A percentile compares a stretch with the other conserved stretches of the same genome.
These are phyloP conservation scores for Schwanniomyces occidentalis DNA, from an alignment of 805 yeast species.

Conservation along the genomic window DNA sequence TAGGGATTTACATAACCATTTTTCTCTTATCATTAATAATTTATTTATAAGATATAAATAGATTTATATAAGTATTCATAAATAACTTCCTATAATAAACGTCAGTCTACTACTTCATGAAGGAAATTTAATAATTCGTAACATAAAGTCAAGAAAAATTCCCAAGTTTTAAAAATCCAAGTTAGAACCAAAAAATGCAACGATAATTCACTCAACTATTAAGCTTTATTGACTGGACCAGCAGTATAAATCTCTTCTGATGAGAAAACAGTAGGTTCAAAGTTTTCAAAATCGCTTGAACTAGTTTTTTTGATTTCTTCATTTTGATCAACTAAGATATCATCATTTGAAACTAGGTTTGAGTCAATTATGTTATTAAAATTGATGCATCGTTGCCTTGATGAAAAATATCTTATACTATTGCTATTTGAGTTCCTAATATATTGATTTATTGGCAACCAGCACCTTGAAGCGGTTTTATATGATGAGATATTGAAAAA, in stretches of 20 bases:
- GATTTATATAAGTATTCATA: too few relatives aligned
- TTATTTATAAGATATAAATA: too few relatives aligned
- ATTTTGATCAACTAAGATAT: conserved; percentile 16
- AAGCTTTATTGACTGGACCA: conserved; percentile 39
- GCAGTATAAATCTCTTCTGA: conserved; percentile 45
- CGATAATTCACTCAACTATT: too few relatives aligned
- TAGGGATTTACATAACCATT: too few relatives aligned
- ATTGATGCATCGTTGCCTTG: conserved; percentile 35
- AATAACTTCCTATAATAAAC: too few relatives aligned
- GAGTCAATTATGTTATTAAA: conserved; percentile 32
- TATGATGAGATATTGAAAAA: conserved; percentile 33
- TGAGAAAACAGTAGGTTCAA: conserved; percentile 42
- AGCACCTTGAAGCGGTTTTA: conserved; percentile 45
- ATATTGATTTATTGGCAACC: conserved; percentile 34
- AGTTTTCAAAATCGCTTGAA: conserved; percentile 18
- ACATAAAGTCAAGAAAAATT: too few relatives aligned
- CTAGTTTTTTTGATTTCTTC: conserved; percentile 11
- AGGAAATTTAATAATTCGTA: too few relatives aligned
- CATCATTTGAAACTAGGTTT: conserved; percentile 37
- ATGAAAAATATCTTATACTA: conserved; percentile 31
- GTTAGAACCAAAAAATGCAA: too few relatives aligned
- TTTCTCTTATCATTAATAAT: too few relatives aligned
- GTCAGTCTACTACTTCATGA: too few relatives aligned
- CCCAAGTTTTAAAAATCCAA: too few relatives aligned
- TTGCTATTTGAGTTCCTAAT: conserved; percentile 7